Evolutionary conservation across 371 early-diverging fungal species (phyloP), one percentile per base, ranked within the genome.

Genomic region (Actinomortierella wolfii): DNA sequence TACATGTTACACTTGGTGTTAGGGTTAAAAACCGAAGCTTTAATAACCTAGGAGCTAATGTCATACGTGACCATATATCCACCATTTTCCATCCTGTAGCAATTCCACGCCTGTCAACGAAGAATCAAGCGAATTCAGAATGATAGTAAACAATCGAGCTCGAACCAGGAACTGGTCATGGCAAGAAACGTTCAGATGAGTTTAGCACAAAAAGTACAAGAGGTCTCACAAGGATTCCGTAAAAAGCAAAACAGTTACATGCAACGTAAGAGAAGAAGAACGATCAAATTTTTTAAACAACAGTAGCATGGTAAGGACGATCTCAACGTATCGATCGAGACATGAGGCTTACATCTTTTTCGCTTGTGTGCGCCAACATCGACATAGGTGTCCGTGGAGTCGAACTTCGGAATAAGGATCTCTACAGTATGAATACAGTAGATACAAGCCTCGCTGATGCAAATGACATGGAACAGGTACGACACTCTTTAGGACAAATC

Each of bases 171-270:
- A 26, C 78, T 78, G 48, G 64, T 67, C 53, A 79, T 98, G 28
- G 88, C 89, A 39, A 85, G 84, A 61, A 97, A 98, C 73, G 92
- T 97, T 14, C 95, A 95, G 69, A 88, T 84, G 34, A 88, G 92
- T 43, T 77, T 97, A 44, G 98, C 98, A 0, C 86, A 90, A 29
- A 91, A 92, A 76, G 84, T 97, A 28, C 96, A 96, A 77, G 94
- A 93, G 4, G 80, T 89, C 25, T 95, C 98, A 2, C 66, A 81
- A 0, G 66, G 65, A 17, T 97, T 97, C 67, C 80, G 97, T 56
- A 93, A 91, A 54, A 79, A 87, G 44, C 98, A 98, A 77, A 89
- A 94, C 1, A 69, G 79, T 0, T 98, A 97, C 66, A 68, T 98
- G 76, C 86, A 93, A 64, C 94, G 94, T 92, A 84, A 61, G 73